phyloP scores from a whole-genome alignment of 2,329 filamentous ascomycete species.

The Phaeosphaeria sp. region DNA sequence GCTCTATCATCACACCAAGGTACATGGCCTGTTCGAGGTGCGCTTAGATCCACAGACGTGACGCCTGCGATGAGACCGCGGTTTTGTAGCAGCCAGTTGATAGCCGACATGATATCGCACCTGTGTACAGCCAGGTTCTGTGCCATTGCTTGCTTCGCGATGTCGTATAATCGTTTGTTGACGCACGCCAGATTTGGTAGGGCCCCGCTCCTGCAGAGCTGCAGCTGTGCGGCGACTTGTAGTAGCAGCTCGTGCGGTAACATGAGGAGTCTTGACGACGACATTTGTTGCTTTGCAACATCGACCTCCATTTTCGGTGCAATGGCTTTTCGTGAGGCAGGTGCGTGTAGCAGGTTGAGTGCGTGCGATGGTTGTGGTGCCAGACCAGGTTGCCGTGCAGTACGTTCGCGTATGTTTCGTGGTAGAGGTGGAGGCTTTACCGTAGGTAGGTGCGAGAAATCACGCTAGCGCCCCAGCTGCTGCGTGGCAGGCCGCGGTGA shows the following conservation, averaged over 20 bases:
- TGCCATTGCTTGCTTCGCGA: constrained; percentile 22
- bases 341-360: background rate
- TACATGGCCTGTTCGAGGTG: no score
- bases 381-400: background rate
- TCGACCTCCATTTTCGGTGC: no score
- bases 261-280: no score
- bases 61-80: background rate
- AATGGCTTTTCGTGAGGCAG: no score
- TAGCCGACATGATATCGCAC: constrained; percentile 14
- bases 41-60: no score
- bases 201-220: constrained; percentile 1
- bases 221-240: constrained; percentile 10
- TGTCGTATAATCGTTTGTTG: constrained; percentile 11
- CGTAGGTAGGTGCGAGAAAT: background rate
- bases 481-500: background rate
- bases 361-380: background rate
- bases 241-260: constrained; percentile 20
- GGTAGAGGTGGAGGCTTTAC: no score
- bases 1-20: no score
- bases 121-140: constrained; percentile 13
- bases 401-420: background rate
- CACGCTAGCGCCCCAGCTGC: background rate
- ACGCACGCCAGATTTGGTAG: constrained; percentile 17
- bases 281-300: no score
- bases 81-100: constrained; percentile 12